Conservation (phyloP, 148 eudicot genomes). For the Cornus florida region DNA sequence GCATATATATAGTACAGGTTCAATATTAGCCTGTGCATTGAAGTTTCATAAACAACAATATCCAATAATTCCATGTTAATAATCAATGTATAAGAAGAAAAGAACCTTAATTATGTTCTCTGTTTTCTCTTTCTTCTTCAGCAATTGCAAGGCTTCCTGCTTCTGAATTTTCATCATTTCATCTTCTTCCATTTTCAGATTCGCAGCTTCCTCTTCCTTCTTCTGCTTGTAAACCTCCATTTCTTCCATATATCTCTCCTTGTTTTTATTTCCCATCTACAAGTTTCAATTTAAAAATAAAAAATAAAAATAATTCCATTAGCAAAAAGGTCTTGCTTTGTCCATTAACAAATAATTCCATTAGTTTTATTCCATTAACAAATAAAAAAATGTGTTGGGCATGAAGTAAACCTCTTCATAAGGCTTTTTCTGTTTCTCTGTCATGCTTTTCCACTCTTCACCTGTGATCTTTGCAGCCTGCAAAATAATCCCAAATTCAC, state of each 20-base stretch:
- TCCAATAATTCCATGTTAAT: background rate
- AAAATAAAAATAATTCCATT: background rate
- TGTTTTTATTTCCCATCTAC: slow-evolving; percentile 62
- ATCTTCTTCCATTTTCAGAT: slow-evolving; percentile 63
- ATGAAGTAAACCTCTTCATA: slow-evolving; percentile 63
- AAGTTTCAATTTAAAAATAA: background rate
- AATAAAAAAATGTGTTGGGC: background rate
- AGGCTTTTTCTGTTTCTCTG: slow-evolving; percentile 57
- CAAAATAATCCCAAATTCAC: background rate
- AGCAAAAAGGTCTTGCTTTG: background rate
- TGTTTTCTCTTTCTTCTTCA: slow-evolving; percentile 90
- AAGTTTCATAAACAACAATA: background rate
- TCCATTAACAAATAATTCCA: background rate
- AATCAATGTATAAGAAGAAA: background rate
- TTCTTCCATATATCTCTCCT: slow-evolving; percentile 65
- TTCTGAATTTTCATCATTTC: slow-evolving; percentile 79
- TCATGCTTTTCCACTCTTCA: slow-evolving; percentile 94
- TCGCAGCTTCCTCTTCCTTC: slow-evolving; percentile 80
- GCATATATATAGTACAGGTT: background rate
- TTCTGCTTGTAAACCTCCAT: slow-evolving; percentile 83
- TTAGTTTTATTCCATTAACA: background rate
- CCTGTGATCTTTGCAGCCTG: slow-evolving; percentile 77
- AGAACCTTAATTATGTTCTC: slow-evolving; percentile 78
- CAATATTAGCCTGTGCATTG: background rate
- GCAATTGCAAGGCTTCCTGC: slow-evolving; percentile 83